These are phyloP conservation scores for Fusarium sp. DNA, from an alignment of 2,329 filamentous ascomycete species.

Conservation along the genomic window DNA sequence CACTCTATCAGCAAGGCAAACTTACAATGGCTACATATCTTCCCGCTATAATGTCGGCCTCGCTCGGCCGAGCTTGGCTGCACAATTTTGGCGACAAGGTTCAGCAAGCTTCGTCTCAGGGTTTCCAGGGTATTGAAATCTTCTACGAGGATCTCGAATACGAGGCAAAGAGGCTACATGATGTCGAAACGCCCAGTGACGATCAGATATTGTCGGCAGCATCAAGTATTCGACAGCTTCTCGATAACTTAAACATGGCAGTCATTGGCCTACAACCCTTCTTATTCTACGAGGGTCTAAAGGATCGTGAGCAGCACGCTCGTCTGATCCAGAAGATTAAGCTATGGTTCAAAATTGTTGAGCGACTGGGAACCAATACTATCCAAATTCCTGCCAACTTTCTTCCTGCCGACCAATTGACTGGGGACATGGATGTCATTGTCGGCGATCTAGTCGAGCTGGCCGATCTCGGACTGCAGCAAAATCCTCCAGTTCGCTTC, in stretches of 20 bases:
- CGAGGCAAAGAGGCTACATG: slow-evolving; percentile 1
- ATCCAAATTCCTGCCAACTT: slow-evolving; percentile 23
- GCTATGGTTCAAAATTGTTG: slow-evolving; percentile 4
- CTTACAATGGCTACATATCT: not conserved
- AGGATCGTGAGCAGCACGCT: not conserved
- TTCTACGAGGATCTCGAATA: slow-evolving; percentile 20
- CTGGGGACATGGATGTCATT: slow-evolving; percentile 13
- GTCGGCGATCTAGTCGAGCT: not conserved
- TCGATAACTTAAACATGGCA: not conserved
- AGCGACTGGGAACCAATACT: not conserved
- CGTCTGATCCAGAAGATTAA: slow-evolving; percentile 2
- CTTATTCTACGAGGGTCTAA: slow-evolving; percentile 7
- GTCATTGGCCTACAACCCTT: slow-evolving; percentile 15
- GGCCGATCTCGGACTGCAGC: not conserved
- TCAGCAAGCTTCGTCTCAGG: not conserved
- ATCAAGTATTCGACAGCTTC: not conserved
- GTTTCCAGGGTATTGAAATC: slow-evolving; percentile 16
- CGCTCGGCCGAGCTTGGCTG: slow-evolving; percentile 16
- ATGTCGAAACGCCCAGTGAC: not conserved
- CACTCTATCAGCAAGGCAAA: fast-evolving
- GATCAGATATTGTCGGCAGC: not conserved
- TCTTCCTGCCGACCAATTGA: slow-evolving; percentile 13
- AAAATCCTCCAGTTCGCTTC: slow-evolving; percentile 1
- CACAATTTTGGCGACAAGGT: slow-evolving; percentile 10
- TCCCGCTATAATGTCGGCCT: slow-evolving; percentile 8